Evolutionary conservation across 2,329 filamentous ascomycete species (phyloP).

Genomic region (Neofusicoccum cordaticola): DNA sequence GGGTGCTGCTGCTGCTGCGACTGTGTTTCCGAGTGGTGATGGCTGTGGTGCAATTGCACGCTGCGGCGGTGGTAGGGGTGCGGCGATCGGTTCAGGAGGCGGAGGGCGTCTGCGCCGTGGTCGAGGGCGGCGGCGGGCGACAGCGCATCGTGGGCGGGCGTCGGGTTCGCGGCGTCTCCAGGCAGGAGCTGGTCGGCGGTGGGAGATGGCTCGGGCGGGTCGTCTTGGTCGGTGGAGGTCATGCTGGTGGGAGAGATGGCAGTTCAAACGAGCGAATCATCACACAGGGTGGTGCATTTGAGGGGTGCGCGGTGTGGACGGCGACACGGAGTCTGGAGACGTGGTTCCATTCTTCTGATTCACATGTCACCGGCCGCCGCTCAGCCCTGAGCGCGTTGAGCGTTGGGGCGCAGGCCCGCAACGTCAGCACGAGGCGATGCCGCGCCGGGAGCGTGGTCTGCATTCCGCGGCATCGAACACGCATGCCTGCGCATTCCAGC

Average conservation of each 20-base stretch:
- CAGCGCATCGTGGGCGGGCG: background rate
- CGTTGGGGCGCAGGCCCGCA: conserved; percentile 12
- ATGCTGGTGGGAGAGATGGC: background rate
- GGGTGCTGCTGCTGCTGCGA: background rate
- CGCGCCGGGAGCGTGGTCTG: background rate
- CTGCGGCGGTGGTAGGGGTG: conserved; percentile 36
- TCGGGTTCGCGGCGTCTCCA: background rate
- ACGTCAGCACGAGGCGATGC: conserved; percentile 9
- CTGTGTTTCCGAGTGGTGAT: background rate
- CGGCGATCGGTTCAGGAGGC: conserved; percentile 37
- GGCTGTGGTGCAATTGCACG: background rate
- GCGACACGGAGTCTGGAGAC: conserved; percentile 13
- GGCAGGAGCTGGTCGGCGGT: background rate
- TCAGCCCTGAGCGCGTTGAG: background rate
- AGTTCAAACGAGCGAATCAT: conserved; percentile 13
- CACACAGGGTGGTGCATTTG: background rate
- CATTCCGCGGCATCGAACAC: background rate
- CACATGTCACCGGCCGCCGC: conserved; percentile 4
- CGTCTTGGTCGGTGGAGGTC: conserved; percentile 4
- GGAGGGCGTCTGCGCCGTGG: conserved; percentile 21
- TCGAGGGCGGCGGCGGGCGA: background rate
- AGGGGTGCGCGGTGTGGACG: background rate
- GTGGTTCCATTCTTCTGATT: conserved; percentile 16
- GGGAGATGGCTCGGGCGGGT: conserved; percentile 4
- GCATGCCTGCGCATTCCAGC: background rate